Conservation (phyloP, 768 basidiomycete genomes). For the Xanthoconium purpureum region DNA sequence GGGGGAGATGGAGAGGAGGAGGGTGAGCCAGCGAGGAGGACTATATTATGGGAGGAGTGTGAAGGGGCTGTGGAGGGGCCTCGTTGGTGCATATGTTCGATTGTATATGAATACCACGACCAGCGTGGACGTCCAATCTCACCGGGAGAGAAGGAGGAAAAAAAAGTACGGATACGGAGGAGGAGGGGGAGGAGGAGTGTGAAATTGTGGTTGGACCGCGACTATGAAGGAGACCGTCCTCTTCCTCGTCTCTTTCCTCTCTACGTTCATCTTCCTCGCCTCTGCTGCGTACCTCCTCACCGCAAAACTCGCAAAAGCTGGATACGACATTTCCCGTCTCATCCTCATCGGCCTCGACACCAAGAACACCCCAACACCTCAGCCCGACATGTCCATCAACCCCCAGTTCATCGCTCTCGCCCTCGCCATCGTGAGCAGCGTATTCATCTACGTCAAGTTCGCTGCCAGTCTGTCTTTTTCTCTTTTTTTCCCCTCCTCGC, state of each 20-base stretch:
- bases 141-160: too few relatives aligned
- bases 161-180: too few relatives aligned
- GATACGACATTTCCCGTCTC: constrained; percentile 55
- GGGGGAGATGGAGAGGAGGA: neutral
- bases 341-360: constrained; percentile 58
- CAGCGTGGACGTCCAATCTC: constrained; percentile 27
- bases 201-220: too few relatives aligned
- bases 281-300: constrained; percentile 27
- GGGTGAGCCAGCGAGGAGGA: constrained; percentile 12
- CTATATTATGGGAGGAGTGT: constrained; percentile 45
- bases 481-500: neutral
- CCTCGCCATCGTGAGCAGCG: constrained; percentile 46
- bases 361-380: constrained; percentile 12
- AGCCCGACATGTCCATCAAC: constrained; percentile 7
- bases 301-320: constrained; percentile 45
- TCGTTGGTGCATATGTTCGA: constrained; percentile 19
- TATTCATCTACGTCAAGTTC: constrained; percentile 54
- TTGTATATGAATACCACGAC: constrained; percentile 33
- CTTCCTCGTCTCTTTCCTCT: constrained; percentile 53
- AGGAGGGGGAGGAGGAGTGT: too few relatives aligned
- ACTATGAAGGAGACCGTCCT: constrained; percentile 1
- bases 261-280: constrained; percentile 48
- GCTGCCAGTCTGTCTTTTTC: constrained; percentile 36
- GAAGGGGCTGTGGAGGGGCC: constrained; percentile 43
- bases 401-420: constrained; percentile 52